Percentiles rank a stretch among this genome's conserved stretches.
phyloP scores from a whole-genome alignment of 148 eudicot genomes.

The Rhododendron henanense region DNA sequence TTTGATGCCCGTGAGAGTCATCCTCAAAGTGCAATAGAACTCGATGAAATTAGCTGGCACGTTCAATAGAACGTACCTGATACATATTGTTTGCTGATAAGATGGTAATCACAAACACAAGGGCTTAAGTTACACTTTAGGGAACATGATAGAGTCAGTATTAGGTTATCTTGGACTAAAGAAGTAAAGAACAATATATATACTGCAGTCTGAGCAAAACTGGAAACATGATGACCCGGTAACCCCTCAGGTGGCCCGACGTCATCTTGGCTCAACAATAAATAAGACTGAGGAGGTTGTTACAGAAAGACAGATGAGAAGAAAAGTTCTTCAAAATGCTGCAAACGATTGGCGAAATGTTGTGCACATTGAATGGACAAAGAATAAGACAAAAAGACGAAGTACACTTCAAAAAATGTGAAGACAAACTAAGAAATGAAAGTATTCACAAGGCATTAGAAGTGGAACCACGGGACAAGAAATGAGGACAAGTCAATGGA shows the following conservation, averaged over 20 bases:
- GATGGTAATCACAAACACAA: neutral
- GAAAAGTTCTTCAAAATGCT: neutral
- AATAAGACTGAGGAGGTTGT: neutral
- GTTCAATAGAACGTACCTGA: neutral
- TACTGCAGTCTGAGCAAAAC: neutral
- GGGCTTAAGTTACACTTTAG: neutral
- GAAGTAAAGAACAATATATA: neutral
- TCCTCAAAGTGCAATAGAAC: conserved; percentile 7
- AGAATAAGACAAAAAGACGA: neutral
- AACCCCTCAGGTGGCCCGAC: neutral
- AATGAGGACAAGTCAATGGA: neutral
- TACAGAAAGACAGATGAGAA: neutral
- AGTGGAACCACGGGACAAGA: neutral
- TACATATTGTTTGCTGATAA: neutral
- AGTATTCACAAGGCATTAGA: neutral
- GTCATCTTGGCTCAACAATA: neutral
- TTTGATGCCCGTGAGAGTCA: neutral
- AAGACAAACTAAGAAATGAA: neutral
- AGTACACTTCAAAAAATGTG: neutral
- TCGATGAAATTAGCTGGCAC: neutral
- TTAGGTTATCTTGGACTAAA: neutral
- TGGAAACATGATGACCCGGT: neutral
- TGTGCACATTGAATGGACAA: neutral
- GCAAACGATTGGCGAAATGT: neutral
- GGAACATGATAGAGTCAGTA: neutral